Percentiles rank a stretch among this genome's conserved stretches.
Conservation (phyloP, 352 stramenopile genomes). For the Globisporangium echinulatum region DNA sequence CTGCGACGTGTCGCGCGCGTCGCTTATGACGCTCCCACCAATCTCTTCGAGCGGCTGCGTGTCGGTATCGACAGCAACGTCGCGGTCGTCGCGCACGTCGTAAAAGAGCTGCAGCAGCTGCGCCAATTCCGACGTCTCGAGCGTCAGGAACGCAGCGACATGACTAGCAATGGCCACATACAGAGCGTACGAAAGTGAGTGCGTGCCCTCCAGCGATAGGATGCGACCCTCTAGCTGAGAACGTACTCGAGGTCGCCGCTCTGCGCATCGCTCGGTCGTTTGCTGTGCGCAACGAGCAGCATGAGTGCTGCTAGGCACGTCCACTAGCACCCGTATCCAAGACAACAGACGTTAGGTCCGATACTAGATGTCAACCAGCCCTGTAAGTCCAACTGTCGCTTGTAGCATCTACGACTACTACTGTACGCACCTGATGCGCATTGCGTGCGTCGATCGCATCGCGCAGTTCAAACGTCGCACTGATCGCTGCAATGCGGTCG, state of each 20-base stretch:
- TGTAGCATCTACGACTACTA: neutral
- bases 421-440: slow-evolving; percentile 38
- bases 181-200: neutral
- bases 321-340: slow-evolving; percentile 30
- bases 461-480: slow-evolving; percentile 48
- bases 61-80: slow-evolving; percentile 58
- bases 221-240: neutral
- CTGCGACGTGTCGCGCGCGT: too few species aligned
- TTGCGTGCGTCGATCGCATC: slow-evolving; percentile 65
- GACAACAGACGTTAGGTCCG: too few species aligned
- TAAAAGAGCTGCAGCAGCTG: slow-evolving; percentile 71
- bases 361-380: neutral
- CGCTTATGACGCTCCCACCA: neutral
- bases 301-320: slow-evolving; percentile 56
- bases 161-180: slow-evolving; percentile 16
- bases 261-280: slow-evolving; percentile 29
- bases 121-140: slow-evolving; percentile 54
- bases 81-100: slow-evolving; percentile 42
- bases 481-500: slow-evolving; percentile 47
- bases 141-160: slow-evolving; percentile 42
- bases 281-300: slow-evolving; percentile 53
- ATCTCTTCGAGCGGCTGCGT: slow-evolving; percentile 21
- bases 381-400: neutral
- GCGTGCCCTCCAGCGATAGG: too few species aligned
- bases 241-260: slow-evolving; percentile 39